These are phyloP conservation scores for Penicillium psychrosexuale DNA, from an alignment of 2,329 filamentous ascomycete species.

Conservation along the genomic window DNA sequence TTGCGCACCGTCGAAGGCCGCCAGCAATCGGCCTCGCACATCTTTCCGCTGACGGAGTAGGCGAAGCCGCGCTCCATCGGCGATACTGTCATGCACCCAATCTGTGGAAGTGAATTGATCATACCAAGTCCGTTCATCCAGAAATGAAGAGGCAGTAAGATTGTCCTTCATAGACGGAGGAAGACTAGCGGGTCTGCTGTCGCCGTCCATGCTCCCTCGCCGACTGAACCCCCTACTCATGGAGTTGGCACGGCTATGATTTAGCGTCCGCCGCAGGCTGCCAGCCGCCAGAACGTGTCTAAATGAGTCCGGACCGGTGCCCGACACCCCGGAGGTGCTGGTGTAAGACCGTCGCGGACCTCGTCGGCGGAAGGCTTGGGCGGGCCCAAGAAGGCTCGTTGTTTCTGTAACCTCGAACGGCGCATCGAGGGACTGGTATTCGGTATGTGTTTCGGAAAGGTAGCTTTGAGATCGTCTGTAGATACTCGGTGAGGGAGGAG, in stretches of 20 bases:
- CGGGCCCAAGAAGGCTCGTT: slow-evolving; percentile 34
- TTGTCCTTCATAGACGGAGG: slow-evolving; percentile 48
- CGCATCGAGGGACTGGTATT: slow-evolving; percentile 32
- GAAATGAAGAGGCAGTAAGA: slow-evolving; percentile 60
- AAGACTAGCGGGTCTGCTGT: slow-evolving; percentile 30
- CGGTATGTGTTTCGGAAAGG: slow-evolving; percentile 32
- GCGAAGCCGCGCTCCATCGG: slow-evolving; percentile 86
- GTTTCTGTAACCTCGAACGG: slow-evolving; percentile 34
- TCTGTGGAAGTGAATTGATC: slow-evolving; percentile 97
- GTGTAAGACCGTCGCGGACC: slow-evolving; percentile 37
- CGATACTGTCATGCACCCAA: slow-evolving; percentile 97
- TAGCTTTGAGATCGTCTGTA: slow-evolving; percentile 32
- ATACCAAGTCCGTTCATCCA: slow-evolving; percentile 93
- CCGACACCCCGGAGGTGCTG: slow-evolving; percentile 33
- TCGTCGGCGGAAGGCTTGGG: slow-evolving; percentile 16
- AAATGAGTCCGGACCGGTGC: slow-evolving; percentile 35
- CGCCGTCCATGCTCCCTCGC: slow-evolving; percentile 57
- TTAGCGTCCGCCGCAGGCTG: slow-evolving; percentile 40
- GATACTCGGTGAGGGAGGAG: slow-evolving; percentile 37
- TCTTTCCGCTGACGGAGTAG: slow-evolving; percentile 77
- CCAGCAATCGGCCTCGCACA: slow-evolving; percentile 72
- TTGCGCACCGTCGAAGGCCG: slow-evolving; percentile 81
- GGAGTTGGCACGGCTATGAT: slow-evolving; percentile 52
- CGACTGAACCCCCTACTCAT: slow-evolving; percentile 48
- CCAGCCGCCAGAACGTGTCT: slow-evolving; percentile 35